Evolutionary conservation across 2,329 filamentous ascomycete genomes (phyloP), one percentile per base, ranked within the genome.

Genomic region (Leptographium procerum): DNA sequence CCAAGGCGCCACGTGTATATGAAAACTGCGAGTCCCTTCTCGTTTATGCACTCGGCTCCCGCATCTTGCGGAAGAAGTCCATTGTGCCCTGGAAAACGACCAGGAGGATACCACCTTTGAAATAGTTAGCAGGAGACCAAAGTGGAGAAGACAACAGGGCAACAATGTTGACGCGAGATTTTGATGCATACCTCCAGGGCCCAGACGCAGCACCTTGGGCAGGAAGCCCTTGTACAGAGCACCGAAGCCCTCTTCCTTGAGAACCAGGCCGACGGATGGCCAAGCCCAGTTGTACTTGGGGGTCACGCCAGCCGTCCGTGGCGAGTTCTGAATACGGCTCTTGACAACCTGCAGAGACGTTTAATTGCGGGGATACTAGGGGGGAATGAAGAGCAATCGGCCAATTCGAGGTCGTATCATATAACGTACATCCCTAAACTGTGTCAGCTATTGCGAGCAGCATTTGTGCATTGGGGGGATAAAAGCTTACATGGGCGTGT

Each of bases 201-300:
- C 84, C 64, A 87, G 71, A 74, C 88, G 78, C 63, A 95, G 78
- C 40, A 96, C 94, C 83, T 99, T 99, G 65, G 94, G 94, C 62
- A 94, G 69, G 81, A 99, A 99, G 19, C 94, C 94, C 82, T 97
- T 99, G 81, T 99, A 99, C 61, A 99, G 78, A 45, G 94, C 94
- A 53, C 74, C 75, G 70, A 96, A 92, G 6, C 94, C 94, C 74
- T 99, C 94, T 76, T 99, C 94, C 75, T 84, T 89, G 74, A 90
- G 85, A 61, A 99, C 89, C 9, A 89, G 94, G 59, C 82, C 86
- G 55, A 96, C 78, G 26, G 90, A 85, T 52, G 90, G 89, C 83
- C 86, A 96, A 34, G 94, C 94, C 94, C 94, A 99, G 82, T 97
- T 96, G 79, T 99, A 99, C 81, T 99, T 99, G 69, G 89, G 89